A percentile compares a stretch with the other conserved stretches of the same genome.
Conservation (phyloP, 106 monocot species). For the Chionographis japonica region DNA sequence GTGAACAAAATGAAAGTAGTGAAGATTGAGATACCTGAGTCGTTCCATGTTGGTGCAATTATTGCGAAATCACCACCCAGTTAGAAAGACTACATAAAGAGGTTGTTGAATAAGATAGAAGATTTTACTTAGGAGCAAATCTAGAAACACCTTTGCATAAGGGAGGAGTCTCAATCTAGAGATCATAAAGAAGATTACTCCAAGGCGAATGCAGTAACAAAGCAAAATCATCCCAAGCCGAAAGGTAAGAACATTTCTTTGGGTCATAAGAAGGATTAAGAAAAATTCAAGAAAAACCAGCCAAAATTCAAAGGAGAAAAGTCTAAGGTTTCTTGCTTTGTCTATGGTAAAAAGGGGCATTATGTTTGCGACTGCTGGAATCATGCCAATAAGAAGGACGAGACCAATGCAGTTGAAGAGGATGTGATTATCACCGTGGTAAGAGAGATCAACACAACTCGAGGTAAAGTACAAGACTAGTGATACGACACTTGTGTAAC, state of each 20-base stretch:
- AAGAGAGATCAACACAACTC: not conserved
- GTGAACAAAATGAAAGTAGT: not conserved
- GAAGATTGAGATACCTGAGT: slow-evolving; percentile 7
- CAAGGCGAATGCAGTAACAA: not conserved
- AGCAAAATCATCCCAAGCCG: not conserved
- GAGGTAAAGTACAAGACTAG: not conserved
- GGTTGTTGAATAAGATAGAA: not conserved
- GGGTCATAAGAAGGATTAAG: too few species aligned
- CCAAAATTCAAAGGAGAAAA: too few species aligned
- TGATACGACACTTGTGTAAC: not conserved
- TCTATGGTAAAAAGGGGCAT: too few species aligned
- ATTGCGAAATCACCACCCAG: slow-evolving; percentile 7
- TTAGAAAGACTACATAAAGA: slow-evolving; percentile 19
- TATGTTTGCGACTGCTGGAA: too few species aligned
- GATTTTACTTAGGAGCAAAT: slow-evolving; percentile 3
- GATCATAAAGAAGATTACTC: not conserved
- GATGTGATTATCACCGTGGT: not conserved
- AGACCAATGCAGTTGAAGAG: not conserved
- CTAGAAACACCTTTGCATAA: slow-evolving; percentile 4
- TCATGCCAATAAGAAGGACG: too few species aligned
- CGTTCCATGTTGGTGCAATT: slow-evolving; percentile 10
- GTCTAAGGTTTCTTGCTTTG: too few species aligned
- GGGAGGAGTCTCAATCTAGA: not conserved
- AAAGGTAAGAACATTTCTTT: not conserved
- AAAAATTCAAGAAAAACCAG: too few species aligned